Base-by-base conservation (phyloP, 805 yeast genomes). In the Lipomyces yamanashiensis region DNA sequence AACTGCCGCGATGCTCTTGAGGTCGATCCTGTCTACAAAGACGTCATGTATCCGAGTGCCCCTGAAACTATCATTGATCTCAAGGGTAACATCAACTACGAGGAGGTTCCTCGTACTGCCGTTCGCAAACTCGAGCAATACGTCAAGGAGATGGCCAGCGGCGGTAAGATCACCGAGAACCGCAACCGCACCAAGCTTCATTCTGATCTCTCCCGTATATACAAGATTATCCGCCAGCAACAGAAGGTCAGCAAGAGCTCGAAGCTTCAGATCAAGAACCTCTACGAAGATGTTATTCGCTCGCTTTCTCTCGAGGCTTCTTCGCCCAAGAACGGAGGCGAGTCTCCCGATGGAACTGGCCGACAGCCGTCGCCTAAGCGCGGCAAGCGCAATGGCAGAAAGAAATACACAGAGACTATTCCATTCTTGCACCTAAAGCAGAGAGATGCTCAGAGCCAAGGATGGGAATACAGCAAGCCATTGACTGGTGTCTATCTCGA, bases 111-210 rank as follows among this genome's bases (percentile, higher is more conserved):
- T 75, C 89, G 96, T 79, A 90, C 92, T 55, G 85, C 93, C 66
- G 96, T 92, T 68, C 87, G 98, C 79, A 95, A 95, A 77, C 84
- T 95, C 68, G 97, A 95, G 80, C 93, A 92, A 76, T 95, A 95
- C 76, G 98, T 95, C 70, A 84, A 86, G 75, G 96, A 90, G 78
- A 92, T 95, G 98, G 96, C 98, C 59, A 87, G 85, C 74, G 99
- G 99, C 79, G 92, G 96, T 72, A 86, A 86, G 70, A 79, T 90
- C 74, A 90, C 98, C 64, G 76, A 79, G 52, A 88, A 89, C 74
- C 73, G 74, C 34, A 65, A 63, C 44, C 71, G 72, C 56, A 87
- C 90, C 73, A 87, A 89, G 76, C 93, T 91, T 75, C 71, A 71
- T 39, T 57, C 69, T 33, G 97, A 92, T 77, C 83, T 91, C 75